Conservation (phyloP, 257 asterid species). For the Striga asiatica region DNA sequence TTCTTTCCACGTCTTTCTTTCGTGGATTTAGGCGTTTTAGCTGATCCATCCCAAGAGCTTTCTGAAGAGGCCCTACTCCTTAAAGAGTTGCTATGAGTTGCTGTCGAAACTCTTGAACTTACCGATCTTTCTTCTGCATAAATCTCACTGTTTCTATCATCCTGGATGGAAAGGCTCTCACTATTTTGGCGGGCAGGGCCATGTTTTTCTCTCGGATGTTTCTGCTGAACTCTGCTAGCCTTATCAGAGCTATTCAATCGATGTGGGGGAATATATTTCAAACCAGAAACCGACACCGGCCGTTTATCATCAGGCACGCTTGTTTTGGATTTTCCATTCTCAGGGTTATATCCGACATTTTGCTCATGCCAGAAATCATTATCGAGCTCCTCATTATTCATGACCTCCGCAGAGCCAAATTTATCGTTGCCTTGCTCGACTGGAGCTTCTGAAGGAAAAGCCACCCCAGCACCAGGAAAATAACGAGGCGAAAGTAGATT, state of each 20-base stretch:
- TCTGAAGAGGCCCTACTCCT: constrained; percentile 51
- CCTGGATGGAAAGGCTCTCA: constrained; percentile 37
- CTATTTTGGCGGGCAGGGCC: constrained; percentile 42
- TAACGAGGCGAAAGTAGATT: constrained; percentile 57
- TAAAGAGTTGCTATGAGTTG: constrained; percentile 33
- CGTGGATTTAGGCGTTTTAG: constrained; percentile 26
- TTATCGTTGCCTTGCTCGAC: constrained; percentile 41
- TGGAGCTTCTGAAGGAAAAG: constrained; percentile 37
- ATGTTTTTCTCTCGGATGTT: constrained; percentile 43
- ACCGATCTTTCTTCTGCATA: constrained; percentile 46
- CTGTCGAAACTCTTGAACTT: constrained; percentile 40
- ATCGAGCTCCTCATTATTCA: constrained; percentile 43
- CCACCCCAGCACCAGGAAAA: constrained; percentile 43
- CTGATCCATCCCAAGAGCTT: constrained; percentile 56
- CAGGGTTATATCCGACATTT: constrained; percentile 43
- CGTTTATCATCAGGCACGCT: constrained; percentile 41
- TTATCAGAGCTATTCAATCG: constrained; percentile 36
- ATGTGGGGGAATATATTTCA: constrained; percentile 59
- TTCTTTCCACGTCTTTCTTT: constrained; percentile 40
- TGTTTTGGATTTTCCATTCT: constrained; percentile 33
- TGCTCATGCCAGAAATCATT: constrained; percentile 56
- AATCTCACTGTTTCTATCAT: constrained; percentile 44
- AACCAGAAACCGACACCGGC: constrained; percentile 30
- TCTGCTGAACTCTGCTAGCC: constrained; percentile 44
- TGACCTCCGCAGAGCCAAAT: constrained; percentile 34